Evolutionary conservation across 2,329 filamentous ascomycete genomes (phyloP).

Genomic region (Graphiopsis chlorocephala): DNA sequence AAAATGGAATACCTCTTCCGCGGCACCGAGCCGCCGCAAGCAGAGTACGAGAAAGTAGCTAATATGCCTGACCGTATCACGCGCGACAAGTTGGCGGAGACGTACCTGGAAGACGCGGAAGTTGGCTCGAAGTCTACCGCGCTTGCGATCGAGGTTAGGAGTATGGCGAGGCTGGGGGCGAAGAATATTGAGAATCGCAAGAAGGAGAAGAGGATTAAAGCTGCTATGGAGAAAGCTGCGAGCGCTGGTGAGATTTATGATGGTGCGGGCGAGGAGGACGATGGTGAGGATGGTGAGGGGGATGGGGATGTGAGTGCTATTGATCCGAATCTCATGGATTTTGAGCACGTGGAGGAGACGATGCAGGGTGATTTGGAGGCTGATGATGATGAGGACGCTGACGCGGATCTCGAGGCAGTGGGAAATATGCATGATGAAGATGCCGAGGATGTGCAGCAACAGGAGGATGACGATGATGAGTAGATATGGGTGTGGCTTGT

Average conservation of each 20-base stretch:
- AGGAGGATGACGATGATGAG: neutral
- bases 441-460: neutral
- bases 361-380: constrained; percentile 10
- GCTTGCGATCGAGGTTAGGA: constrained; percentile 14
- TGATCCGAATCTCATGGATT: neutral
- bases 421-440: constrained; percentile 5
- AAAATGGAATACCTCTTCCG: constrained; percentile 60
- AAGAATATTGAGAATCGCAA: constrained; percentile 18
- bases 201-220: constrained; percentile 17
- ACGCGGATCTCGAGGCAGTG: neutral
- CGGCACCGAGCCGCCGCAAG: constrained; percentile 32
- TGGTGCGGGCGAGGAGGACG: neutral
- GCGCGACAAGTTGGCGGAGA: constrained; percentile 18
- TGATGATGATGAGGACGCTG: constrained; percentile 9
- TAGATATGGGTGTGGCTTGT: neutral
- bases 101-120: constrained; percentile 14
- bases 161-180: constrained; percentile 15
- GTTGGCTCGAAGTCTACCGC: neutral
- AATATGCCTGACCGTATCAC: constrained; percentile 22
- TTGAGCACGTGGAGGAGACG: constrained; percentile 6
- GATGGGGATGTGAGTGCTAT: constrained; percentile 8
- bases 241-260: constrained; percentile 15
- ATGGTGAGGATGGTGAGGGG: neutral
- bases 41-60: constrained; percentile 26
- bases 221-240: neutral